Evolutionary conservation across 805 yeast genomes (phyloP).

Genomic region (Saturnispora serradocipensis): DNA sequence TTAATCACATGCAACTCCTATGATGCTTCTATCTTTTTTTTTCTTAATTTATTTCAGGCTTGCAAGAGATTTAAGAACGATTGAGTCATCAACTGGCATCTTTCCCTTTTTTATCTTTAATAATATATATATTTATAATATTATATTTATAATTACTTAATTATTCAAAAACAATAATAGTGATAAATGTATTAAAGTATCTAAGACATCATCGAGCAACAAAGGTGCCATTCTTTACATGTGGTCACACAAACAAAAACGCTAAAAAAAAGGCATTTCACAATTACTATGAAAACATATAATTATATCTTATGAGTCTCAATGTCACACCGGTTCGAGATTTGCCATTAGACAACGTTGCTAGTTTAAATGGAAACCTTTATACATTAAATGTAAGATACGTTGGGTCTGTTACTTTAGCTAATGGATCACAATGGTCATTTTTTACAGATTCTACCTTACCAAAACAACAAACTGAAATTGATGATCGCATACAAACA

Average conservation of each 20-base stretch:
- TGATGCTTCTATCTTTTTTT: neutral
- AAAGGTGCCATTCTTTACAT: neutral
- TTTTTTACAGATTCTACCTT: neutral
- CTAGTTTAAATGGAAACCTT: neutral
- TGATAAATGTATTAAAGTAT: neutral
- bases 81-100: conserved; percentile 20
- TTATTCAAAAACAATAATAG: neutral
- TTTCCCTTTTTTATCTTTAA: conserved; percentile 8
- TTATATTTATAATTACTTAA: neutral
- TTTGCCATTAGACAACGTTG: neutral
- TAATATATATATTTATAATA: neutral
- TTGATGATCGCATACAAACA: neutral
- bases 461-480: neutral
- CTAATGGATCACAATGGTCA: neutral
- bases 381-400: neutral
- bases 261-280: neutral
- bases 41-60: neutral
- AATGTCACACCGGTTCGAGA: neutral
- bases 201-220: neutral
- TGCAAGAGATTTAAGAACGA: conserved; percentile 10
- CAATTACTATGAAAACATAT: neutral
- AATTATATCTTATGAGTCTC: neutral
- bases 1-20: neutral
- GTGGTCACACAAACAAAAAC: no score
- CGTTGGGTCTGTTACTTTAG: neutral